Evolutionary conservation across 306 rosid species (phyloP), one percentile per base, ranked within the genome.

Genomic region (Medicago lupulina): DNA sequence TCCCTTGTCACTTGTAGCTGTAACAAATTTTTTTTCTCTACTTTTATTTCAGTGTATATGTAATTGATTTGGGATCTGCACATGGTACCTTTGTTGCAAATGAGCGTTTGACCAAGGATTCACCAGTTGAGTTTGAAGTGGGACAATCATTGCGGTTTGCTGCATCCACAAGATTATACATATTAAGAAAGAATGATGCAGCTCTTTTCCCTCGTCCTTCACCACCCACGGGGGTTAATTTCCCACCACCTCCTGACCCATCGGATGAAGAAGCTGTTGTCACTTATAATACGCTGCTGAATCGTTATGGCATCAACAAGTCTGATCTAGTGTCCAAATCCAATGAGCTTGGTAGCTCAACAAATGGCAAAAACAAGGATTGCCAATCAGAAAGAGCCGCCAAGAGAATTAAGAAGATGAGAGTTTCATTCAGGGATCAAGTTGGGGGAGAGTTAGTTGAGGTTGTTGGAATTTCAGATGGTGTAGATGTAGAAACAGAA

Each of bases 11-110:
- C 39, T 7, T 44, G 31, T 25, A 25, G 28, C 28, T 25, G 28
- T 25, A 25, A 25, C 28, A 25, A 2, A 21, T n/a, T 23, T 28
- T 28, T 28, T 28, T 28, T 28, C 4, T 28, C 28, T 25, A 25
- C 28, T n/a, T 25, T 57, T 79, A 64, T 74, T 79, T 51, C 99
- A 95, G 99, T 81, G 41, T 92, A 60, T 95, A 92, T 80, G 97
- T 95, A 31, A 90, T 92, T 79, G 99, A 95, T 89, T 77, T 95
- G 91, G 99, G 97, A 43, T 95, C 99, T 81, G 97, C 93, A 1
- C 99, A 95, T 80, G 99, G 99, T 60, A 95, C 99, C 79, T 95
- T 92, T 84, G 99, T 92, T 81, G 99, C 99, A 74, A 95, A 95
- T 50, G 99, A 95, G 82, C 87, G 97, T n/a, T 84, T 92, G 79